These are phyloP conservation scores for Paramyrothecium sp. DNA, from an alignment of 2,329 filamentous ascomycete species.

Conservation along the genomic window DNA sequence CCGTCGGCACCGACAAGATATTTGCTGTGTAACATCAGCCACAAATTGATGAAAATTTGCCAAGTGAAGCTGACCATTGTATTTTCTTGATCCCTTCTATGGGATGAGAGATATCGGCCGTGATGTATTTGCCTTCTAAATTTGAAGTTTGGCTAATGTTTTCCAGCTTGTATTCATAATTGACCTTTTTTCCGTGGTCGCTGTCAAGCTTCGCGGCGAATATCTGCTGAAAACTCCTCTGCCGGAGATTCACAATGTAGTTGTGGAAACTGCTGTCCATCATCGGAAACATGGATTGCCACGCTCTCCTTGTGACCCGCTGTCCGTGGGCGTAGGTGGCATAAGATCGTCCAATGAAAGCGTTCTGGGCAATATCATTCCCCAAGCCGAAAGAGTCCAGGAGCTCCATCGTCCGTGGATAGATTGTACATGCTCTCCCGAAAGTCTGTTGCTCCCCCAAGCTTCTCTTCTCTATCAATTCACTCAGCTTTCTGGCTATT, in stretches of 20 bases:
- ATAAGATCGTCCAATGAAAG: conserved; percentile 49
- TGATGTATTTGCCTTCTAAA: conserved; percentile 10
- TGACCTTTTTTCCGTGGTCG: background rate
- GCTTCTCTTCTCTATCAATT: too few species aligned
- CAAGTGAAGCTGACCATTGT: background rate
- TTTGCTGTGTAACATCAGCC: conserved; percentile 23
- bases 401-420: conserved; percentile 48
- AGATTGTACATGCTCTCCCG: conserved; percentile 53
- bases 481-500: too few species aligned
- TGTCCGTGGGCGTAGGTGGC: conserved; percentile 48
- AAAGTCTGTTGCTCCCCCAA: conserved; percentile 52
- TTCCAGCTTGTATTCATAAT: conserved; percentile 43
- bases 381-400: conserved; percentile 50
- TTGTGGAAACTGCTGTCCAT: too few species aligned
- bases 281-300: too few species aligned
- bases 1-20: conserved; percentile 53
- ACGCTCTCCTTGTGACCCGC: conserved; percentile 25
- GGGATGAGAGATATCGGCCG: too few species aligned
- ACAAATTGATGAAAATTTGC: background rate
- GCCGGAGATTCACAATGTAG: too few species aligned
- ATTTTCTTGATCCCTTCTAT: background rate
- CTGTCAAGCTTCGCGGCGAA: conserved; percentile 32
- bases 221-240: too few species aligned
- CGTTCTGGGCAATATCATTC: conserved; percentile 48
- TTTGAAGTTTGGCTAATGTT: conserved; percentile 32